phyloP scores from a whole-genome alignment of 306 rosid genomes.

The Fragaria ananassa region DNA sequence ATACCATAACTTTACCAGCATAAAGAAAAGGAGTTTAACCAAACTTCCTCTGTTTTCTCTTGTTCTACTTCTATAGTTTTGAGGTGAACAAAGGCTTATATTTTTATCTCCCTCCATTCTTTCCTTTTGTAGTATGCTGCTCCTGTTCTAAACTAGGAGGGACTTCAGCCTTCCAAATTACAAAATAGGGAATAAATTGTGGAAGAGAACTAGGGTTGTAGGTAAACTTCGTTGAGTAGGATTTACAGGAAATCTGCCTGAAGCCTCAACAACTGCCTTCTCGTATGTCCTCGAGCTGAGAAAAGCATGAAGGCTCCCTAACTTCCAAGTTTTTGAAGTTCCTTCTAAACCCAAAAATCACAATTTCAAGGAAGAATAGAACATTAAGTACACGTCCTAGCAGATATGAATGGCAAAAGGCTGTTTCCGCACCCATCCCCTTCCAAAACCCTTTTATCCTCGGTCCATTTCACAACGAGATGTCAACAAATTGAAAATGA shows the following conservation, averaged over 20 bases:
- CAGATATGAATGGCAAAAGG: not conserved
- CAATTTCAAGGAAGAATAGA: not conserved
- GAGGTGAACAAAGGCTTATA: not conserved
- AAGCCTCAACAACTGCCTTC: not conserved
- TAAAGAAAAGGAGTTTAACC: not conserved
- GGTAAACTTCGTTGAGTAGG: not conserved
- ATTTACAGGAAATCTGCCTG: not conserved
- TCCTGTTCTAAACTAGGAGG: not conserved
- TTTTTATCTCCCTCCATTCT: not conserved
- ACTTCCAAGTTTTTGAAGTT: not conserved
- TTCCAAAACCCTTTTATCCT: not conserved
- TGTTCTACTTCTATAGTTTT: slow-evolving; percentile 2
- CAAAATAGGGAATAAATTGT: not conserved
- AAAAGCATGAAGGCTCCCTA: not conserved
- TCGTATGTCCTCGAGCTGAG: not conserved
- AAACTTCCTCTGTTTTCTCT: not conserved
- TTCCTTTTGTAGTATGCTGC: not conserved
- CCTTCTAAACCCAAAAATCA: not conserved
- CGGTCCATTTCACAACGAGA: not conserved
- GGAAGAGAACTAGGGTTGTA: not conserved
- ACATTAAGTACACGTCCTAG: not conserved
- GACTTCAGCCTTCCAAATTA: not conserved
- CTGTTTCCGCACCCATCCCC: not conserved
- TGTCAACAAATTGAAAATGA: not conserved
- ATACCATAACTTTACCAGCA: not conserved